These are phyloP conservation scores for Ceratobasidium sp. DNA, from an alignment of 1,284 basidiomycete species.

Conservation along the genomic window DNA sequence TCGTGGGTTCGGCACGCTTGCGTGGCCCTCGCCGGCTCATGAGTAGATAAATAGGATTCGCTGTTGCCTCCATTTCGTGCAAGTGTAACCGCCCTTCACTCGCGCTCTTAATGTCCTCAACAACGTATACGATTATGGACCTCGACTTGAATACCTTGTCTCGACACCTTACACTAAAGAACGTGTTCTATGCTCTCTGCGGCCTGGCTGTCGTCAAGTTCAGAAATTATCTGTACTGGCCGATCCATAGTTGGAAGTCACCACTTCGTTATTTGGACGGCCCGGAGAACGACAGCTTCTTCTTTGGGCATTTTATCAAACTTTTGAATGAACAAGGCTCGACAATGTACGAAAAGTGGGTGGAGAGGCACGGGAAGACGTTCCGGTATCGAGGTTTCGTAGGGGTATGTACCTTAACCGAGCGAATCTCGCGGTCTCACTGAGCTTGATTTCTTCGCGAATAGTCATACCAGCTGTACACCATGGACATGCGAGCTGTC, in stretches of 20 bases:
- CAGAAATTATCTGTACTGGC: neutral
- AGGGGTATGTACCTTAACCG: slow-evolving; percentile 3
- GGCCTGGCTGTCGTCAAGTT: slow-evolving; percentile 25
- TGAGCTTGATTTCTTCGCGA: neutral
- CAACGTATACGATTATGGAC: neutral
- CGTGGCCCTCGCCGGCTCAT: neutral
- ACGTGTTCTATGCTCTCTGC: neutral
- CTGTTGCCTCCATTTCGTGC: neutral
- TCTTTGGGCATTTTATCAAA: slow-evolving; percentile 43
- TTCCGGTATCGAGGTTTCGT: slow-evolving; percentile 35
- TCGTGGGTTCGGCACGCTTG: neutral
- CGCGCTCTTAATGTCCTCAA: neutral
- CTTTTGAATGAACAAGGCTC: slow-evolving; percentile 5
- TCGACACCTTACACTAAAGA: neutral
- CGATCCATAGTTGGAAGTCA: slow-evolving; percentile 8
- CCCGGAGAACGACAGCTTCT: slow-evolving; percentile 17
- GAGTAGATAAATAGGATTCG: neutral
- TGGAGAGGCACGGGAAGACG: slow-evolving; percentile 38
- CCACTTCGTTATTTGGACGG: slow-evolving; percentile 26
- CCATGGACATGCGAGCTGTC: slow-evolving; percentile 36
- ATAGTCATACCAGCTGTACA: slow-evolving; percentile 23
- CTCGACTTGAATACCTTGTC: slow-evolving; percentile 1
- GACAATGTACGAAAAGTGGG: slow-evolving; percentile 33
- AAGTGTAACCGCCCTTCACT: neutral
- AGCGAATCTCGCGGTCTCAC: too few relatives aligned